phyloP scores from a whole-genome alignment of 148 eudicot species.

The Camellia granthamiana region DNA sequence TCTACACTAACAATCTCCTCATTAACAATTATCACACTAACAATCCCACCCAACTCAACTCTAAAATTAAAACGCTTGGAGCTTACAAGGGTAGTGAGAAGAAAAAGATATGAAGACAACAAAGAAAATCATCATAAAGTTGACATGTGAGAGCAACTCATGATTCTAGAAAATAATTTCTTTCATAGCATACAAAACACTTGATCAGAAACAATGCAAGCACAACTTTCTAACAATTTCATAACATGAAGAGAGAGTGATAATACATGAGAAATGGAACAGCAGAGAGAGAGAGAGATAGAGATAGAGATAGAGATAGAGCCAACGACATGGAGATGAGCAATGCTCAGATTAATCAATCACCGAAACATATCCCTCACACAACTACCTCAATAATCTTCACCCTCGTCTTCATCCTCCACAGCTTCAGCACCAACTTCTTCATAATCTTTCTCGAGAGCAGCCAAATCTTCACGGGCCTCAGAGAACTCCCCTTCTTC shows the following conservation, averaged over 20 bases:
- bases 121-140: too few species aligned
- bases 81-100: too few species aligned
- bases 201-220: not conserved
- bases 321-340: not conserved
- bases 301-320: slow-evolving; percentile 2
- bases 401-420: slow-evolving; percentile 52
- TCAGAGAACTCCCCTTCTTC: slow-evolving; percentile 74
- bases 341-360: not conserved
- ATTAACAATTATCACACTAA: too few species aligned
- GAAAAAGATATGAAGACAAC: too few species aligned
- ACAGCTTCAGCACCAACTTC: slow-evolving; percentile 66
- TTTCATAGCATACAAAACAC: slow-evolving; percentile 1
- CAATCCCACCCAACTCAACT: too few species aligned
- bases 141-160: not conserved
- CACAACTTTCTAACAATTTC: slow-evolving; percentile 5
- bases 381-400: slow-evolving; percentile 28
- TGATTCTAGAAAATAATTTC: not conserved
- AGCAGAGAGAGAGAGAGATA: slow-evolving; percentile 4
- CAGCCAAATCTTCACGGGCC: slow-evolving; percentile 68
- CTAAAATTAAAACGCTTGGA: too few species aligned
- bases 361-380: not conserved
- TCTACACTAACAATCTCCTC: too few species aligned
- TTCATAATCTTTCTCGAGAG: slow-evolving; percentile 62
- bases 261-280: slow-evolving; percentile 6
- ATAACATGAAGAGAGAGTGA: slow-evolving; percentile 8